Conservation (phyloP, 192 early-diverging fungal species). For the Rhizophagus clarus region DNA sequence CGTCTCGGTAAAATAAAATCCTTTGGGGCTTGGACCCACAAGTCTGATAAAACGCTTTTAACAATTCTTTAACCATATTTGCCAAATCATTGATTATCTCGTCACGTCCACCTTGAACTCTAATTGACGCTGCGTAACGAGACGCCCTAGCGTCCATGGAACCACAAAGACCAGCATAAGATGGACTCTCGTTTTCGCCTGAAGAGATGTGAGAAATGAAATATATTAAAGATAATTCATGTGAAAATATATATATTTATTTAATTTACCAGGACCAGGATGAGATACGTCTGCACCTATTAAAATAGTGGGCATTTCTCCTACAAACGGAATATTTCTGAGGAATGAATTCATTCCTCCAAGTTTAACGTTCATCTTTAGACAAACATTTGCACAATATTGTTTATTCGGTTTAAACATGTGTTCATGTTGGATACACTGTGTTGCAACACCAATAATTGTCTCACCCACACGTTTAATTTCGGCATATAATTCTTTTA, state of each 20-base stretch:
- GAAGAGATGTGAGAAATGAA: background rate
- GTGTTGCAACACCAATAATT: background rate
- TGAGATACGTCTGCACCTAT: slow-evolving; percentile 88
- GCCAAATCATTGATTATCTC: slow-evolving; percentile 71
- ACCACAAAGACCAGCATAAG: slow-evolving; percentile 59
- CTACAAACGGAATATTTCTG: slow-evolving; percentile 66
- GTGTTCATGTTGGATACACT: slow-evolving; percentile 75
- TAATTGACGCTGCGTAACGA: slow-evolving; percentile 35
- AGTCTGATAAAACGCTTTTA: background rate
- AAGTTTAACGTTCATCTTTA: slow-evolving; percentile 91
- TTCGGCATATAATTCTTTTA: slow-evolving; percentile 61
- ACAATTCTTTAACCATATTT: slow-evolving; percentile 48
- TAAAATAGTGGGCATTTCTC: slow-evolving; percentile 65
- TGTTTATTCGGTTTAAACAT: slow-evolving; percentile 70
- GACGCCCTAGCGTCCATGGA: background rate
- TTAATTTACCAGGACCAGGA: no score
- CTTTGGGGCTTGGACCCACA: background rate
- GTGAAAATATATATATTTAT: background rate
- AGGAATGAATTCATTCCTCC: slow-evolving; percentile 70
- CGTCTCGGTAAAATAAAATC: slow-evolving; percentile 89
- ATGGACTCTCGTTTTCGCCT: slow-evolving; percentile 52
- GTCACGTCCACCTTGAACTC: slow-evolving; percentile 53
- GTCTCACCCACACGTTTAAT: slow-evolving; percentile 75
- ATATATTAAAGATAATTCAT: slow-evolving; percentile 16
- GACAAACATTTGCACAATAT: slow-evolving; percentile 92